Conservation (phyloP, 2,329 filamentous ascomycete genomes). For the Botryotinia convoluta region DNA sequence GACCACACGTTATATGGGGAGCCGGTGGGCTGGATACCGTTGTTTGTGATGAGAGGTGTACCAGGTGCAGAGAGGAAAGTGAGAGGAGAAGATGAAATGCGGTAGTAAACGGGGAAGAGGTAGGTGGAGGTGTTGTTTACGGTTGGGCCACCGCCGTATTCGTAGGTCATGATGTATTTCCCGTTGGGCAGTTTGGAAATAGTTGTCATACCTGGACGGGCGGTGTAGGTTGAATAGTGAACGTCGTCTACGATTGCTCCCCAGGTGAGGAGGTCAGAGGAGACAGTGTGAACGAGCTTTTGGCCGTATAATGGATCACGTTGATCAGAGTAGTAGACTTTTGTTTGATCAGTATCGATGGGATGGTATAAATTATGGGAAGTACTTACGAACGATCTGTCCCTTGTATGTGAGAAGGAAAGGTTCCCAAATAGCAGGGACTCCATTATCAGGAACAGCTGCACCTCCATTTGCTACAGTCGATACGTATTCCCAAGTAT, state of each 20-base stretch:
- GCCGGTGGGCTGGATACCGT: conserved; percentile 31
- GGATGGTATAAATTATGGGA: neutral
- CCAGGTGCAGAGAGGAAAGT: conserved; percentile 32
- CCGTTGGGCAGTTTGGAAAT: conserved; percentile 53
- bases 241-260: conserved; percentile 59
- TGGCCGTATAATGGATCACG: conserved; percentile 64
- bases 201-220: conserved; percentile 67
- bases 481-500: conserved; percentile 65
- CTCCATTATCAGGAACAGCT: conserved; percentile 56
- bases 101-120: conserved; percentile 38
- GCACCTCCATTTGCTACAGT: conserved; percentile 62
- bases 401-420: conserved; percentile 60
- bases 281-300: conserved; percentile 59
- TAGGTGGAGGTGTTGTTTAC: conserved; percentile 24
- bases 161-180: conserved; percentile 63
- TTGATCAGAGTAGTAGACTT: conserved; percentile 69
- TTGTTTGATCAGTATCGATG: neutral
- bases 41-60: conserved; percentile 31
- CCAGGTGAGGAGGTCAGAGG: conserved; percentile 59
- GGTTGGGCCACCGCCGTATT: conserved; percentile 40
- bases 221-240: conserved; percentile 58
- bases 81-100: conserved; percentile 35
- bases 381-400: conserved; percentile 47
- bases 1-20: conserved; percentile 37
- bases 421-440: conserved; percentile 72